Percentiles rank a stretch among this genome's conserved stretches.
Evolutionary conservation across 331 rosid genomes (phyloP).

Genomic region (Spiraea crenata): DNA sequence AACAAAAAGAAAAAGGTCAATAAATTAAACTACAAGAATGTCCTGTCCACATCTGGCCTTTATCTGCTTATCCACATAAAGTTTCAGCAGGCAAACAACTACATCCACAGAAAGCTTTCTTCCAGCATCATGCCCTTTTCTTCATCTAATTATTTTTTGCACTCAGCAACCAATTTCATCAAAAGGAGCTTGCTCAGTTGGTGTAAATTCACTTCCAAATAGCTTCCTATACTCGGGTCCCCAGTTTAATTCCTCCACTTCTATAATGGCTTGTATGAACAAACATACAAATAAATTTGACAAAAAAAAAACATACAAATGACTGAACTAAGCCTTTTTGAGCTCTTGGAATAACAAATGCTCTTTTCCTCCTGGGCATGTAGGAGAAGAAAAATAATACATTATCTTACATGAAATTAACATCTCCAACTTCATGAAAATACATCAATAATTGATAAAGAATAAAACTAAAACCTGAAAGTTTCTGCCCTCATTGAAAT

Average conservation of each 20-base stretch:
- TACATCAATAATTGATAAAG: conserved; percentile 17
- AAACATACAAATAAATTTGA: too few relatives aligned
- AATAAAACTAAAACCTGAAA: conserved; percentile 2
- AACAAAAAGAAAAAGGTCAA: neutral
- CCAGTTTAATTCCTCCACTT: too few relatives aligned
- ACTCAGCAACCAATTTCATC: neutral
- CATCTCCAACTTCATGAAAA: conserved; percentile 21
- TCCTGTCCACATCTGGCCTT: conserved; percentile 10
- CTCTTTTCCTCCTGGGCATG: conserved; percentile 8
- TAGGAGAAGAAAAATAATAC: conserved; percentile 12
- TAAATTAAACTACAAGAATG: neutral
- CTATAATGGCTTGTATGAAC: too few relatives aligned
- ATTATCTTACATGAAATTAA: neutral
- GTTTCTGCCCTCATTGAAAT: conserved; percentile 28
- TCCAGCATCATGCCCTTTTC: neutral
- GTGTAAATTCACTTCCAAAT: neutral
- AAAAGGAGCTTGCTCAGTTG: neutral
- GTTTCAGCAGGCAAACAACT: neutral
- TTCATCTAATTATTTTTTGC: neutral
- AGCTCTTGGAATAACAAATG: neutral
- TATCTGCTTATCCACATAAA: neutral
- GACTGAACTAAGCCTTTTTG: too few relatives aligned
- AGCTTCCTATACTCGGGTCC: neutral
- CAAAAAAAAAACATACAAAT: too few relatives aligned
- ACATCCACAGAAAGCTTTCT: neutral